Base-by-base conservation (phyloP, 768 basidiomycete genomes). In the Phylloporus scabripes region DNA sequence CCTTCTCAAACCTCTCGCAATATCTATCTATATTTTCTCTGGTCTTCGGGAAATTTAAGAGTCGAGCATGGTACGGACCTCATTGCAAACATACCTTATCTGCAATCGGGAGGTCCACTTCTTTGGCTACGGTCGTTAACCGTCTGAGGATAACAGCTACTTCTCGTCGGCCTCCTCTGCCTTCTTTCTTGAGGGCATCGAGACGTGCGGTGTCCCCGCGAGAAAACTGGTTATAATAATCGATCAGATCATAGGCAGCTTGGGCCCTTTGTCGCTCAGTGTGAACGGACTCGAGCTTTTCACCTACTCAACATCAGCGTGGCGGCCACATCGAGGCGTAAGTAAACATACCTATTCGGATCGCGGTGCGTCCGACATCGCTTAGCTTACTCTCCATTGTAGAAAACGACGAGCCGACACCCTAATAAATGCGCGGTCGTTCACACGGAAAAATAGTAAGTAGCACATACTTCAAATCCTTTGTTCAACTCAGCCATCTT, bases 1-100 rank as follows among this genome's bases (percentile, higher is more conserved):
- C 95, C 71, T 95, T 98, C 69, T 99, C 96, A 56, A 98, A 98
- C 67, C 87, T 91, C 71, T 99, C 96, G 71, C 96, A 96, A 59
- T 97, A 98, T 63, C 87, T 88, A 60, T 98, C 95, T 51, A 99
- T 92, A 50, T 76, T 85, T 64, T 96, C 93, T 53, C 89, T 75
- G 2, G 93, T 92, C 86, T 94, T 60, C 18, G 3, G 14, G 33
- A 11, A 31, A 7, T 21, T 56, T 28, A 18, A 33, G 42, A 33
- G n/a, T 20, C 26, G 31, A 26, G 5, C n/a, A 45, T 32, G 26
- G 12, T 10, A 23, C 11, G 7, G 33, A 12, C 12, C 9, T n/a
- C 9, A 23, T 32, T 21, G 14, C 18, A 1, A 42, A 55, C 70
- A 33, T 58, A 92, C 92, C 73, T 84, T 82, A 31, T 92, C 91